phyloP scores from a whole-genome alignment of 768 basidiomycete species.

The Russula foetens region DNA sequence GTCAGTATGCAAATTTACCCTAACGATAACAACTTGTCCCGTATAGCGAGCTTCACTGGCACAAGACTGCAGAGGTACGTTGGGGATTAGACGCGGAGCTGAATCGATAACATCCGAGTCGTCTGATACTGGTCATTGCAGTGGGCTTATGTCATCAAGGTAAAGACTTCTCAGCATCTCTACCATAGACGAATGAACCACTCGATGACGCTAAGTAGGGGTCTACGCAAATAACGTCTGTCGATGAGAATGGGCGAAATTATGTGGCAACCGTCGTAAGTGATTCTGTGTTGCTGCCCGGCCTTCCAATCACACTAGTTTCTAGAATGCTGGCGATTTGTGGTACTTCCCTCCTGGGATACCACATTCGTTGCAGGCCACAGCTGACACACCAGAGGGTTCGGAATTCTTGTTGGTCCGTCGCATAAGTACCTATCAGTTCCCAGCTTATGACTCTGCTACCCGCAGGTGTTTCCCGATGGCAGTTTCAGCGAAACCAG shows the following conservation, averaged over 20 bases:
- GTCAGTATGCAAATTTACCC: background rate
- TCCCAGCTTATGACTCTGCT: background rate
- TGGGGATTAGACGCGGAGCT: background rate
- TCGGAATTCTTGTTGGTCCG: conserved; percentile 30
- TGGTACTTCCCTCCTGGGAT: conserved; percentile 31
- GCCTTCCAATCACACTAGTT: background rate
- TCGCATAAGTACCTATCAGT: background rate
- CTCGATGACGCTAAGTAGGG: conserved; percentile 2
- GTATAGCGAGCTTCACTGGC: conserved; percentile 31
- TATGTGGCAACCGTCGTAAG: conserved; percentile 15
- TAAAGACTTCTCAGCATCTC: background rate
- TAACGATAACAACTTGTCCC: background rate
- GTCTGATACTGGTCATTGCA: background rate
- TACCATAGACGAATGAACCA: background rate
- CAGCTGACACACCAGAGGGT: conserved; percentile 23
- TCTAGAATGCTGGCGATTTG: conserved; percentile 14
- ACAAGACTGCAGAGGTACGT: conserved; percentile 25
- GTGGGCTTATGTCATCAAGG: conserved; percentile 31
- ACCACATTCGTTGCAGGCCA: conserved; percentile 33
- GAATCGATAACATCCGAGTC: background rate
- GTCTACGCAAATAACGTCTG: conserved; percentile 12
- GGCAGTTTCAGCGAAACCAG: conserved; percentile 30
- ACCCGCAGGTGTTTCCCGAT: conserved; percentile 29
- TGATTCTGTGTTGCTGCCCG: background rate
- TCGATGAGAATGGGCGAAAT: conserved; percentile 15